phyloP scores from a whole-genome alignment of 225 moss, liverwort and hornwort species.

The Marchantia paleacea region DNA sequence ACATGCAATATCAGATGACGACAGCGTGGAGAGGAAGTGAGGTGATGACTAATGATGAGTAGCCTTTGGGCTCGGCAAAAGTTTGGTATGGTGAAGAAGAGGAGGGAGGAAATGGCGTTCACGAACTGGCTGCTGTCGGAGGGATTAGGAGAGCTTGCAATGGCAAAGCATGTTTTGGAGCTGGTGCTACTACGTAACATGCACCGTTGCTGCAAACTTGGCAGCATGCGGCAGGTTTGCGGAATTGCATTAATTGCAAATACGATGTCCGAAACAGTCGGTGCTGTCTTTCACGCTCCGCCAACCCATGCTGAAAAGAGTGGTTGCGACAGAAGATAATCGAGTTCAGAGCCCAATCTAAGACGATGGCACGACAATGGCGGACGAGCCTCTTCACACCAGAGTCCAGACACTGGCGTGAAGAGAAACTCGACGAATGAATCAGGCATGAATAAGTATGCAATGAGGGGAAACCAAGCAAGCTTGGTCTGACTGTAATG shows the following conservation, averaged over 20 bases:
- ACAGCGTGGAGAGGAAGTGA: background rate
- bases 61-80: background rate
- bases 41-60: slow-evolving; percentile 5
- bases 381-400: background rate
- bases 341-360: background rate
- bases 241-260: slow-evolving; percentile 2
- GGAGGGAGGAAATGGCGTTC: background rate
- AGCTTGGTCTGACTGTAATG: background rate
- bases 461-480: slow-evolving; percentile 4
- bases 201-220: slow-evolving; percentile 3
- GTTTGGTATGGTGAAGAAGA: background rate
- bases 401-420: background rate
- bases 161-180: slow-evolving; percentile 1
- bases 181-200: background rate
- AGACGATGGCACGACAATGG: background rate
- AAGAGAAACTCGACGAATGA: background rate
- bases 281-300: background rate
- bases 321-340: background rate
- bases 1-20: slow-evolving; percentile 10
- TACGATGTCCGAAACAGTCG: slow-evolving; percentile 13
- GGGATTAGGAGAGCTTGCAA: background rate
- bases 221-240: background rate
- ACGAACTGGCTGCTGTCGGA: slow-evolving; percentile 14
- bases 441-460: background rate
- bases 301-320: background rate